Conservation (phyloP, 1,284 basidiomycete species). For the Papiliotrema terrestris region DNA sequence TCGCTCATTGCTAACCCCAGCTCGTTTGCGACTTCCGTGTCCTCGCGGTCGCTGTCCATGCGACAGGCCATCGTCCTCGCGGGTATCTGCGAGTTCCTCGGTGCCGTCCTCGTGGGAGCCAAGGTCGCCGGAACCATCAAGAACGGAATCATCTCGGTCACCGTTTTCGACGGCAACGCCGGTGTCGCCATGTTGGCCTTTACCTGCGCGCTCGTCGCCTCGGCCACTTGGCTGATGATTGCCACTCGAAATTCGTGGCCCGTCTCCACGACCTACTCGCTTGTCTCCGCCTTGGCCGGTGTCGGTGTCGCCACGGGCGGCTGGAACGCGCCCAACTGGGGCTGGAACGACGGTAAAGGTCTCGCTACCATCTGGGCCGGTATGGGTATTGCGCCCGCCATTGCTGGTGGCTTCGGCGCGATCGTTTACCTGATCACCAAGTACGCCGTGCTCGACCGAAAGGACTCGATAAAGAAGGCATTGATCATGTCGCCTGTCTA, state of each 20-base stretch:
- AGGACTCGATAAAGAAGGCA: conserved; percentile 44
- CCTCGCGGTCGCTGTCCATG: conserved; percentile 52
- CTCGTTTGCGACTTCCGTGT: conserved; percentile 53
- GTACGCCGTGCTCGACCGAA: conserved; percentile 46
- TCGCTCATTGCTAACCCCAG: conserved; percentile 47
- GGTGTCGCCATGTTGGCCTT: conserved; percentile 53
- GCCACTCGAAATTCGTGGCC: conserved; percentile 49
- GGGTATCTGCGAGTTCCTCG: conserved; percentile 50
- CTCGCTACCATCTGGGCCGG: conserved; percentile 51
- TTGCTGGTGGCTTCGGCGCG: conserved; percentile 51
- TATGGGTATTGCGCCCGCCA: conserved; percentile 45
- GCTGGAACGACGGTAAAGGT: conserved; percentile 54
- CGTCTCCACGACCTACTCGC: conserved; percentile 52
- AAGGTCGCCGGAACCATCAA: conserved; percentile 52
- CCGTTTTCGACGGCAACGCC: conserved; percentile 49
- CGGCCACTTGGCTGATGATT: conserved; percentile 50
- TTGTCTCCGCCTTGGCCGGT: conserved; percentile 52
- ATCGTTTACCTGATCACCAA: conserved; percentile 51
- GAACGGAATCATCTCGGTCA: conserved; percentile 49
- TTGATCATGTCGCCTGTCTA: conserved; percentile 48
- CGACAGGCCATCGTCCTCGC: conserved; percentile 50
- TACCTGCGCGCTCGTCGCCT: conserved; percentile 48
- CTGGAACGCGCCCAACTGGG: conserved; percentile 50
- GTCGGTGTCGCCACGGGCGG: conserved; percentile 53
- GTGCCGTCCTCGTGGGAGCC: conserved; percentile 50